A percentile compares a stretch with the other conserved stretches of the same genome.
Evolutionary conservation across 352 stramenopile genomes (phyloP).

Genomic region (Plasmopara muralis): DNA sequence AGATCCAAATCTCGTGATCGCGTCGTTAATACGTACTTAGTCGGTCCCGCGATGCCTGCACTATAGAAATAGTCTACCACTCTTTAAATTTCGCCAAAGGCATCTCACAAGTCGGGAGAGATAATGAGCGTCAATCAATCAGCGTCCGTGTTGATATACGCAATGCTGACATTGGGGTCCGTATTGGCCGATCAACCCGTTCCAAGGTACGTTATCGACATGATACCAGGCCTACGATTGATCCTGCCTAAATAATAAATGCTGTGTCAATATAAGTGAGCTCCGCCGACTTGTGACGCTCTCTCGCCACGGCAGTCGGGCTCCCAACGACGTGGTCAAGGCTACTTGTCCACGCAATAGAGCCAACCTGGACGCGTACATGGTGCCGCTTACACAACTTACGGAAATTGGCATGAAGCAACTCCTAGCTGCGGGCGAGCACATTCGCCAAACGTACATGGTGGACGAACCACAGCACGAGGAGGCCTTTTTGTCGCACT

Average conservation of each 20-base stretch:
- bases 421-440: constrained; percentile 54
- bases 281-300: constrained; percentile 72
- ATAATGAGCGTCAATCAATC: constrained; percentile 14
- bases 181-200: constrained; percentile 8
- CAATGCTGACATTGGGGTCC: constrained; percentile 8
- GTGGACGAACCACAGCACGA: constrained; percentile 29
- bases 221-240: neutral
- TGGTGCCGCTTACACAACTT: constrained; percentile 74
- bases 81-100: no score
- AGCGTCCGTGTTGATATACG: constrained; percentile 12
- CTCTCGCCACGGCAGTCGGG: constrained; percentile 71
- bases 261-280: constrained; percentile 30
- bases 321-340: constrained; percentile 58
- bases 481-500: constrained; percentile 56
- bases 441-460: constrained; percentile 68
- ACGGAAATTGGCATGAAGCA: constrained; percentile 81
- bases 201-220: constrained; percentile 11
- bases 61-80: no score
- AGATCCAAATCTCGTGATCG: no score
- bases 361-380: constrained; percentile 63
- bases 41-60: no score
- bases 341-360: constrained; percentile 59
- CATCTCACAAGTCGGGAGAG: neutral
- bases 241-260: constrained; percentile 1
- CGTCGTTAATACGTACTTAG: no score